These are phyloP conservation scores for Colletotrichum siamense DNA, from an alignment of 2,329 filamentous ascomycete species.

Conservation along the genomic window DNA sequence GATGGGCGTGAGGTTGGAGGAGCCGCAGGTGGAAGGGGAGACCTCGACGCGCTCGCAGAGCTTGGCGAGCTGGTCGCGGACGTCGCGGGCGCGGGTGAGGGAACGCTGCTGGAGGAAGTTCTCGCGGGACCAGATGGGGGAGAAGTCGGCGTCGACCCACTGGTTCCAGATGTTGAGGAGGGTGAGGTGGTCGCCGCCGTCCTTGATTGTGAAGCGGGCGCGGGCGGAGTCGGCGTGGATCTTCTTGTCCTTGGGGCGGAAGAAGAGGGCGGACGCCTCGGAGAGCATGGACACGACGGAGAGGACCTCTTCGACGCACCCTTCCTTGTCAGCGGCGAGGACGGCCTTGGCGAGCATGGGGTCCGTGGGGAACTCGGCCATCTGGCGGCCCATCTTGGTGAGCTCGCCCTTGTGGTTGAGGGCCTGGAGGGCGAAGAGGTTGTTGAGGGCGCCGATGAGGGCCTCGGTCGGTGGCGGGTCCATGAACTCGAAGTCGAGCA, in stretches of 20 bases:
- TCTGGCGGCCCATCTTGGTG: slow-evolving; percentile 89
- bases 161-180: slow-evolving; percentile 94
- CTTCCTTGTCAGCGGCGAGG: slow-evolving; percentile 85
- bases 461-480: slow-evolving; percentile 90
- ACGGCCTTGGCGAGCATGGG: slow-evolving; percentile 91
- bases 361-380: slow-evolving; percentile 94
- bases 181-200: slow-evolving; percentile 88
- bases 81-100: slow-evolving; percentile 87
- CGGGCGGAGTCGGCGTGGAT: slow-evolving; percentile 92
- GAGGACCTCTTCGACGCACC: slow-evolving; percentile 92
- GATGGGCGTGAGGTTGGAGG: slow-evolving; percentile 77
- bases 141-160: slow-evolving; percentile 93
- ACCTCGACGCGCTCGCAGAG: slow-evolving; percentile 95
- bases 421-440: slow-evolving; percentile 88
- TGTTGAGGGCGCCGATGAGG: slow-evolving; percentile 86
- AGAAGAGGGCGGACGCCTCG: slow-evolving; percentile 89
- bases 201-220: slow-evolving; percentile 85
- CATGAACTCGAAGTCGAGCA: slow-evolving; percentile 96
- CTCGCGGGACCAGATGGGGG: slow-evolving; percentile 84
- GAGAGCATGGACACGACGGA: slow-evolving; percentile 94
- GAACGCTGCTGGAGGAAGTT: slow-evolving; percentile 93
- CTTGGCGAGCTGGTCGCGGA: slow-evolving; percentile 89
- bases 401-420: slow-evolving; percentile 88
- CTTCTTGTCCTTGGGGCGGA: slow-evolving; percentile 96
- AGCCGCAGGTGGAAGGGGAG: slow-evolving; percentile 70